phyloP scores from a whole-genome alignment of 1,139 yeast species.

The Geotrichum klebahnii region DNA sequence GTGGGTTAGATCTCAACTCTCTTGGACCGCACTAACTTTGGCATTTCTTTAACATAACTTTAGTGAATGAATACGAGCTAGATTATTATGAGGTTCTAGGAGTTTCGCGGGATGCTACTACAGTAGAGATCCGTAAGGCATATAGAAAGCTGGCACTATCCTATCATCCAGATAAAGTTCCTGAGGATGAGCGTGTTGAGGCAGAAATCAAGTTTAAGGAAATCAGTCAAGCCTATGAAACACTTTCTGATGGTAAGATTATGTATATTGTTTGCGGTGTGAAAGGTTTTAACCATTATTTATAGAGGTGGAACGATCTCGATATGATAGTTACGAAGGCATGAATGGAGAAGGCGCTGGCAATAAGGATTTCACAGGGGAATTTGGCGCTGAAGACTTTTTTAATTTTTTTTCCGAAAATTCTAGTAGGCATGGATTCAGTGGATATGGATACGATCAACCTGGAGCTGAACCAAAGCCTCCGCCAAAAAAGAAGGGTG shows the following conservation, averaged over 20 bases:
- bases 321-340: constrained; percentile 19
- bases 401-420: constrained; percentile 55
- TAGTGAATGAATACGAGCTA: constrained; percentile 22
- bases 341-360: constrained; percentile 9
- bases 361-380: constrained; percentile 35
- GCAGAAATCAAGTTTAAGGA: constrained; percentile 75
- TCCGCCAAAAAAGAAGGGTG: constrained; percentile 22
- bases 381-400: constrained; percentile 61
- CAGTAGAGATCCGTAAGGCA: constrained; percentile 68
- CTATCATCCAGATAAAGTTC: constrained; percentile 78
- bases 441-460: constrained; percentile 26
- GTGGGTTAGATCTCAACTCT: not conserved
- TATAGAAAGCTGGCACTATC: constrained; percentile 68
- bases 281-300: not conserved
- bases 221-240: constrained; percentile 72
- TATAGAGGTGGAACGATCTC: constrained; percentile 20
- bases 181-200: constrained; percentile 55
- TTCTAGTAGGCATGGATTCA: constrained; percentile 26
- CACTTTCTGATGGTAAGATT: constrained; percentile 53
- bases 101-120: constrained; percentile 56
- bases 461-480: constrained; percentile 21
- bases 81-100: constrained; percentile 67
- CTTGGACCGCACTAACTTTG: not conserved
- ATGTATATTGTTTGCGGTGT: not conserved
- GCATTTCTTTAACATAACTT: not conserved